Percentiles rank a stretch among this genome's conserved stretches.
phyloP scores from a whole-genome alignment of 1,139 yeast genomes.

The Pichia sp. region DNA sequence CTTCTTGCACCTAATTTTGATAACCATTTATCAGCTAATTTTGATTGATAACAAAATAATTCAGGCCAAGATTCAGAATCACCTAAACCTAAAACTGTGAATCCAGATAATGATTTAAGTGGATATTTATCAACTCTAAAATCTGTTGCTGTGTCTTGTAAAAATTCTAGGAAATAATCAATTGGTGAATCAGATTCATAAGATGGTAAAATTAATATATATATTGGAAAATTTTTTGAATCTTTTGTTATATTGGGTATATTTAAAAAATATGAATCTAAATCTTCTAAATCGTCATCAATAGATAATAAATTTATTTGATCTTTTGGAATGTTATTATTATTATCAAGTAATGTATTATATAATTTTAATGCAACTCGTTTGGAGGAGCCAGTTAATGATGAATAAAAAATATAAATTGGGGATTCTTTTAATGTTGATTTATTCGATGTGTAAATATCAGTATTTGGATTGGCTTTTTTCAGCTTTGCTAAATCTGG shows the following conservation, averaged over 20 bases:
- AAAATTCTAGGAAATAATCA: constrained; percentile 77
- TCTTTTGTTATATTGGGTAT: constrained; percentile 40
- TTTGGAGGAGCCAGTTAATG: constrained; percentile 78
- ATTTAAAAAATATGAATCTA: constrained; percentile 73
- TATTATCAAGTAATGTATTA: constrained; percentile 30
- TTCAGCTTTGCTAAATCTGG: constrained; percentile 8
- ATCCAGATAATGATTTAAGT: constrained; percentile 60
- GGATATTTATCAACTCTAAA: constrained; percentile 84
- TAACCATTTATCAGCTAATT: constrained; percentile 64
- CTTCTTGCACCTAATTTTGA: constrained; percentile 86
- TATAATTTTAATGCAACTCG: constrained; percentile 53
- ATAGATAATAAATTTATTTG: constrained; percentile 58
- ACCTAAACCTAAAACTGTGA: constrained; percentile 81
- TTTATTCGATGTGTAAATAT: constrained; percentile 31
- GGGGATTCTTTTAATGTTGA: constrained; percentile 39
- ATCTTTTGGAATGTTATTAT: constrained; percentile 30
- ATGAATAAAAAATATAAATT: constrained; percentile 68
- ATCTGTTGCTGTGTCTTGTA: constrained; percentile 76
- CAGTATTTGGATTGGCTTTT: not conserved
- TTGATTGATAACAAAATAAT: constrained; percentile 84
- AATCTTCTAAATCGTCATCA: constrained; percentile 77
- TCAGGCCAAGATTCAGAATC: constrained; percentile 84
- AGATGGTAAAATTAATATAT: constrained; percentile 76
- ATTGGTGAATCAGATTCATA: constrained; percentile 91
- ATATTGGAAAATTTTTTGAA: constrained; percentile 46